A percentile compares a stretch with the other conserved stretches of the same genome.
These are phyloP conservation scores for Otatea glauca DNA, from an alignment of 176 grass and related monocot species.

Conservation along the genomic window DNA sequence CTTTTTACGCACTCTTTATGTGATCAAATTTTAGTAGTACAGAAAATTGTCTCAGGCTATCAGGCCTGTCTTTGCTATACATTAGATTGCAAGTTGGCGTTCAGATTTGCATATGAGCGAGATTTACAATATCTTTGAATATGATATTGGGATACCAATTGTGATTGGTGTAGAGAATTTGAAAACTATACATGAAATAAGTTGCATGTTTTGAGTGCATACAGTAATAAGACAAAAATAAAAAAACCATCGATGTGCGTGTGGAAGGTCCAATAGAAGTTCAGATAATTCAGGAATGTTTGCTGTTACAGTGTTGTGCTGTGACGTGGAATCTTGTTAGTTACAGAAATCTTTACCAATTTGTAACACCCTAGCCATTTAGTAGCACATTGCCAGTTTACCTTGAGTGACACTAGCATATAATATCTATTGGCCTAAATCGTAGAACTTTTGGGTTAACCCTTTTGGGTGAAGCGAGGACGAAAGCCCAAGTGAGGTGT, in stretches of 20 bases:
- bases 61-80: neutral
- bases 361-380: no score
- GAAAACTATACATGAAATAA: neutral
- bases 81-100: neutral
- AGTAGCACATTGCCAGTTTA: no score
- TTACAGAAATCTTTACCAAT: neutral
- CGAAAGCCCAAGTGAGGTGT: no score
- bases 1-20: neutral
- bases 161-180: neutral
- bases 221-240: neutral
- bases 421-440: no score
- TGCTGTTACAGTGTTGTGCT: neutral
- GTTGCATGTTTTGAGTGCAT: neutral
- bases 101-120: neutral
- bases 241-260: no score
- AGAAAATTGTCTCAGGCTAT: neutral
- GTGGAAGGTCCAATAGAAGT: neutral
- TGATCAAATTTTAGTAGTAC: neutral
- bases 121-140: neutral
- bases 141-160: neutral
- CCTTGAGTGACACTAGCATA: no score
- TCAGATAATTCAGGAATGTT: neutral
- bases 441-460: no score
- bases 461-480: no score
- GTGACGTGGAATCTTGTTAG: neutral